Evolutionary conservation across 805 yeast species (phyloP), one percentile per base, ranked within the genome.

Genomic region (Pichia ethanolica): DNA sequence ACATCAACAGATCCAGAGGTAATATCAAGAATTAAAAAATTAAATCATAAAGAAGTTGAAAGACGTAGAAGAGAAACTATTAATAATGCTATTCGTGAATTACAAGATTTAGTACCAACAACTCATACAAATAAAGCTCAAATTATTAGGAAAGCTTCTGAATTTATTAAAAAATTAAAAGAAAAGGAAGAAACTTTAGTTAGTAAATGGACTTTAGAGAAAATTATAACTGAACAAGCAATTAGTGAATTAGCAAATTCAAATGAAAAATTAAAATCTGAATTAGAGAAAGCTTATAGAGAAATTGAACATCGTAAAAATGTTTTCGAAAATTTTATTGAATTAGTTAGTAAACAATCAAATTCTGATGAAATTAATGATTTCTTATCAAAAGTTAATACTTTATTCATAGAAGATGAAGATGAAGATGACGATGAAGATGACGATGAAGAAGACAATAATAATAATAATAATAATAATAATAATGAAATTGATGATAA

Each of bases 21-120:
- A 27, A 32, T 39, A 12, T 12, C 20, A 62, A 76, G 75, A 53
- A 80, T 81, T 63, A 81, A 97, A 60, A 83, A 86, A 60, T 87
- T 87, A 59, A 90, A 89, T 67, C 99, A 93, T 71, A 90, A 89
- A 68, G 97, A 90, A 68, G 97, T 90, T 26, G 97, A 90, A 70
- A 78, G 96, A 63, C 81, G 96, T 59, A 79, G 97, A 67, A 79
- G 97, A 62, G 96, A 89, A 64, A 79, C 82, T 43, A 90, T 90
- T 63, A 90, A 89, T 68, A 71, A 75, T 39, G 97, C 96, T n/a
- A 89, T 90, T 61, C 81, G 80, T 59, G 87, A 82, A 58, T 73
- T 90, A 58, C 85, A 90, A 34, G 79, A 79, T 27, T 66, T 90
- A 52, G 78, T 90, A 48, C 96, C 96, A 14, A 81, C 87, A 12